A percentile compares a stretch with the other conserved stretches of the same genome.
Conservation (phyloP, 1,139 yeast genomes). For the Blastobotrys proliferans region DNA sequence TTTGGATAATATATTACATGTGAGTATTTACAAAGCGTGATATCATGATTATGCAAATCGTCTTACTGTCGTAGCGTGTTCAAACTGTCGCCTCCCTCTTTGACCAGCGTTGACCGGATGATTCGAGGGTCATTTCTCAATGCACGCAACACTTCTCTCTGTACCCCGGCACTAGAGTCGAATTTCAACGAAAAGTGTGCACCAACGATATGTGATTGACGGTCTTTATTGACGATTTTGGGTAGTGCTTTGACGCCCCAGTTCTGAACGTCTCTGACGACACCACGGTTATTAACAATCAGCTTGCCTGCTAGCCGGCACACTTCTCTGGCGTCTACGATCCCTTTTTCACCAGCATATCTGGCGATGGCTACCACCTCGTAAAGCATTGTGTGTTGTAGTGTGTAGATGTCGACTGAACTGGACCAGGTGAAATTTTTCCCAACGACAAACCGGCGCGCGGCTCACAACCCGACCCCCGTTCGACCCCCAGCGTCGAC, state of each 20-base stretch:
- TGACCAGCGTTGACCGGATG: slow-evolving; percentile 69
- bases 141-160: slow-evolving; percentile 76
- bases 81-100: slow-evolving; percentile 53
- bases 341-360: slow-evolving; percentile 29
- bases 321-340: slow-evolving; percentile 44
- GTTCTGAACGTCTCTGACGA: slow-evolving; percentile 74
- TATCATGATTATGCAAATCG: too few species aligned
- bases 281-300: slow-evolving; percentile 86
- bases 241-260: slow-evolving; percentile 80
- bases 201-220: slow-evolving; percentile 87
- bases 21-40: background rate
- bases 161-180: slow-evolving; percentile 82
- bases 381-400: slow-evolving; percentile 59
- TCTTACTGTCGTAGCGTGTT: slow-evolving; percentile 3
- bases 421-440: too few species aligned
- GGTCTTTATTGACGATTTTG: slow-evolving; percentile 75
- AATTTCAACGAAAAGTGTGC: slow-evolving; percentile 82
- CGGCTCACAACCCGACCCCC: too few species aligned
- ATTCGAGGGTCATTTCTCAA: slow-evolving; percentile 86
- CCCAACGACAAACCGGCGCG: too few species aligned
- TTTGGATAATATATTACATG: background rate
- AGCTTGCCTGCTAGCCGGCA: slow-evolving; percentile 80
- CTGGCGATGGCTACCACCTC: slow-evolving; percentile 90
- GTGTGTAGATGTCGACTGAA: background rate
- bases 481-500: too few species aligned